Percentiles rank a stretch among this genome's conserved stretches.
Evolutionary conservation across 2,329 filamentous ascomycete genomes (phyloP).

Genomic region (Alternaria sp.): DNA sequence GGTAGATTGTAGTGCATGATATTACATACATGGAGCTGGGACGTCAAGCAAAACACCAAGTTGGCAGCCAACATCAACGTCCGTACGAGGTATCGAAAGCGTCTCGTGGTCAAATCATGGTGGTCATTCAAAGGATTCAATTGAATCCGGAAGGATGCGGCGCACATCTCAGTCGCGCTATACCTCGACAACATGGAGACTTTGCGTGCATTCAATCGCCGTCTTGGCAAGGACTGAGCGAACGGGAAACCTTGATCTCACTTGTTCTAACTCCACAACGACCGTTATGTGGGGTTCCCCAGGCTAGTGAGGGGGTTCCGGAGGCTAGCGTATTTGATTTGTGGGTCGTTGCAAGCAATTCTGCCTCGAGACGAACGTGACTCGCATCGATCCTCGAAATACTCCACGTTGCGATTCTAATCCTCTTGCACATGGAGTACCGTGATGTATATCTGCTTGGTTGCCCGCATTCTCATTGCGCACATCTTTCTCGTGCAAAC

Average conservation of each 20-base stretch:
- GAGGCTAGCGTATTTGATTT: neutral
- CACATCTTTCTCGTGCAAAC: neutral
- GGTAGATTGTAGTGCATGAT: neutral
- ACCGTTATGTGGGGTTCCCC: neutral
- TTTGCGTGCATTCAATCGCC: neutral
- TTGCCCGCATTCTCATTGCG: neutral
- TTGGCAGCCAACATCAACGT: neutral
- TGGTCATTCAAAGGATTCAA: neutral
- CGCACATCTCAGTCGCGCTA: neutral
- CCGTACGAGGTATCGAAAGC: neutral
- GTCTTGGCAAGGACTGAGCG: neutral
- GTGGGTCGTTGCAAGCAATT: slow-evolving; percentile 5
- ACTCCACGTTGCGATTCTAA: too few relatives aligned
- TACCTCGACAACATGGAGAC: neutral
- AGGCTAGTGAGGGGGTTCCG: slow-evolving; percentile 1
- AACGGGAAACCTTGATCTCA: neutral
- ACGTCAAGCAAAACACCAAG: neutral
- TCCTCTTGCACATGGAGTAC: neutral
- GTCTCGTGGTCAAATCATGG: neutral
- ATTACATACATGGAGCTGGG: neutral
- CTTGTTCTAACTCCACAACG: neutral
- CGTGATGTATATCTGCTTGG: neutral
- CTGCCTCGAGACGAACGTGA: slow-evolving; percentile 6
- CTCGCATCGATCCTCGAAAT: slow-evolving; percentile 4
- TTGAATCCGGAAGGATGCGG: neutral